phyloP scores from a whole-genome alignment of 2,329 filamentous ascomycete genomes.

The Alternaria consortialis region DNA sequence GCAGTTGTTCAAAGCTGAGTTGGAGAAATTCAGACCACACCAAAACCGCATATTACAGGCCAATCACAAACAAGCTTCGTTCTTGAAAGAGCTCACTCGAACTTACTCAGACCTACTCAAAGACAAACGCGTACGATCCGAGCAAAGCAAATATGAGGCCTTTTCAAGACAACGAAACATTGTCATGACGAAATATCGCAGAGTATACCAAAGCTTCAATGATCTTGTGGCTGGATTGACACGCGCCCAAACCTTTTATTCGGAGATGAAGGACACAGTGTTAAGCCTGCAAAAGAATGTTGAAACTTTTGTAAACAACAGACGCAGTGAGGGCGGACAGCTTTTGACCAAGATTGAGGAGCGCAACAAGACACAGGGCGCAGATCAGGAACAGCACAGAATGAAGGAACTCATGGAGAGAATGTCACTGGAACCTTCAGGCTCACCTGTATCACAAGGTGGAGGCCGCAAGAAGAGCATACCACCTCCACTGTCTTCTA shows the following conservation, averaged over 20 bases:
- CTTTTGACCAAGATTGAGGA: slow-evolving; percentile 88
- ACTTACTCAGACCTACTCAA: slow-evolving; percentile 88
- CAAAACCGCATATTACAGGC: slow-evolving; percentile 91
- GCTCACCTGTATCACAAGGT: slow-evolving; percentile 44
- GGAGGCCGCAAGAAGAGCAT: slow-evolving; percentile 46
- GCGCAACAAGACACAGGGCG: slow-evolving; percentile 73
- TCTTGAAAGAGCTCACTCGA: slow-evolving; percentile 93
- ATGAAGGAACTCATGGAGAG: slow-evolving; percentile 92
- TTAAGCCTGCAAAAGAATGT: slow-evolving; percentile 95
- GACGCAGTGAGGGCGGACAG: slow-evolving; percentile 88
- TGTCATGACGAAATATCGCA: slow-evolving; percentile 87
- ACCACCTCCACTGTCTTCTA: slow-evolving; percentile 52
- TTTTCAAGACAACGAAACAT: slow-evolving; percentile 83
- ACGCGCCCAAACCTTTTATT: slow-evolving; percentile 91
- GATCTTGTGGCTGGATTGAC: slow-evolving; percentile 86
- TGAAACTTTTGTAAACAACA: slow-evolving; percentile 94
- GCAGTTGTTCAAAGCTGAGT: slow-evolving; percentile 91
- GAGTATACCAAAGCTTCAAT: slow-evolving; percentile 90
- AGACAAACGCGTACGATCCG: slow-evolving; percentile 90
- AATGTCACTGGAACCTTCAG: slow-evolving; percentile 78
- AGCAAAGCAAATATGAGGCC: slow-evolving; percentile 93
- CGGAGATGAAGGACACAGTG: slow-evolving; percentile 94
- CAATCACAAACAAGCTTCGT: slow-evolving; percentile 90
- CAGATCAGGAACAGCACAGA: slow-evolving; percentile 86
- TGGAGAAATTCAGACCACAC: slow-evolving; percentile 96